These are phyloP conservation scores for Stagonosporopsis tanaceti DNA, from an alignment of 2,329 filamentous ascomycete genomes.

Conservation along the genomic window DNA sequence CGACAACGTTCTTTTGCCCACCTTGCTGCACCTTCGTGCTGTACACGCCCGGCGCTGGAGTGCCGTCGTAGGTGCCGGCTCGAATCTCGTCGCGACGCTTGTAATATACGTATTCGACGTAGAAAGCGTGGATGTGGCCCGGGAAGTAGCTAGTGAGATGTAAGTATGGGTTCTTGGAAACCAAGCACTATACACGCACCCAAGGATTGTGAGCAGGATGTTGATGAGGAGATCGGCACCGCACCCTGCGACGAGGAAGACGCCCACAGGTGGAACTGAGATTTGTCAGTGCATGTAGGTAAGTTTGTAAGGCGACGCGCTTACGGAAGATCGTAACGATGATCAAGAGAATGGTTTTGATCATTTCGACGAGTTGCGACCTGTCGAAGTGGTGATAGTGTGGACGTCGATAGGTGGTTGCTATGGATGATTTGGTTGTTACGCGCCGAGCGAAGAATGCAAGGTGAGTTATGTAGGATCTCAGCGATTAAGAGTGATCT, in stretches of 20 bases:
- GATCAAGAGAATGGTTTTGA: slow-evolving; percentile 51
- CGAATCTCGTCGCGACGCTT: slow-evolving; percentile 71
- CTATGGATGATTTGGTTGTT: not conserved
- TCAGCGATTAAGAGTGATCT: not conserved
- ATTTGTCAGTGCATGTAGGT: not conserved
- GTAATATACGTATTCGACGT: slow-evolving; percentile 84
- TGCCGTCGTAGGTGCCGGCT: slow-evolving; percentile 63
- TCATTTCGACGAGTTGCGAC: slow-evolving; percentile 21
- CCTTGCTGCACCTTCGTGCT: slow-evolving; percentile 76
- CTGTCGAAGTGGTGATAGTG: not conserved
- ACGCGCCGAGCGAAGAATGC: slow-evolving; percentile 7
- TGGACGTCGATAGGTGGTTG: not conserved
- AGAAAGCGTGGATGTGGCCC: slow-evolving; percentile 81
- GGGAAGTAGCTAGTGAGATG: slow-evolving; percentile 68
- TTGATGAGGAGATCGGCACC: slow-evolving; percentile 59
- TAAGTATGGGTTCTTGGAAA: not conserved
- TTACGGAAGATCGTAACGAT: slow-evolving; percentile 57
- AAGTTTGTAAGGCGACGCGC: not conserved
- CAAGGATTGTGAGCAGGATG: slow-evolving; percentile 57
- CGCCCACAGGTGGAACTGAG: slow-evolving; percentile 58
- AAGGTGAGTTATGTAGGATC: not conserved
- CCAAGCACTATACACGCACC: slow-evolving; percentile 30
- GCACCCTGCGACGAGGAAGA: slow-evolving; percentile 59
- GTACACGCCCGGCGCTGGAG: slow-evolving; percentile 73
- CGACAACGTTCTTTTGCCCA: slow-evolving; percentile 49